Base-by-base conservation (phyloP, 345 rosid species). In the Camelina laxa region DNA sequence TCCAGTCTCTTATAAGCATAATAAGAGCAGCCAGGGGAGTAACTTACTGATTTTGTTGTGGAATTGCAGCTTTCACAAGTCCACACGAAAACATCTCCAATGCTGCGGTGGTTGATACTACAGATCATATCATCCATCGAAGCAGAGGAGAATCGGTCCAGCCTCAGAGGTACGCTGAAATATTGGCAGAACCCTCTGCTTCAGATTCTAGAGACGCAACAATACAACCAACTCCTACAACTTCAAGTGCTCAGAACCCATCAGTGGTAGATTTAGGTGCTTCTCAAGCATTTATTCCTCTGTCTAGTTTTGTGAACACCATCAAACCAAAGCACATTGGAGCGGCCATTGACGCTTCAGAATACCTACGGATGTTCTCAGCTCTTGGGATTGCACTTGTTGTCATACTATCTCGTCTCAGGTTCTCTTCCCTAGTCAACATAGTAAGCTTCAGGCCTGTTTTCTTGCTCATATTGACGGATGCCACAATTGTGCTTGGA, bases 371-470 rank as follows among this genome's bases (percentile, higher is more conserved):
- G 16, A 76, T 84, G 50, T 67, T 85, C 41, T 77, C 88, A 62
- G 77, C 97, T 39, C 73, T 80, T 51, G 44, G 39, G 42, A 73
- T 87, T 22, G 92, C 89, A 1, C 62, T 85, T 60, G 58, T 86
- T 11, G 93, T 86, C 47, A 80, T 90, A 74, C 64, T 85, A 12
- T 87, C 87, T 14, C 61, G 76, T 61, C 54, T 82, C 16, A 88
- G 89, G n/a, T 83, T 88, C 79, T 91, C 92, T 53, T 44, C 86
- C 21, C 73, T 85, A 9, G 83, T 89, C 65, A 75, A 75, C 72
- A 44, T 90, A 15, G 63, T 87, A 68, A 82, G 83, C 80, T 82
- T 83, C 44, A 80, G 87, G 81, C 97, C 98, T 60, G 86, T 94
- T 70, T 88, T 72, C 81, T 82, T 90, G 35, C 79, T 90, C 58